Percentiles rank a stretch among this genome's conserved stretches.
phyloP scores from a whole-genome alignment of 2,329 filamentous ascomycete species.

The Trichoderma sp. region DNA sequence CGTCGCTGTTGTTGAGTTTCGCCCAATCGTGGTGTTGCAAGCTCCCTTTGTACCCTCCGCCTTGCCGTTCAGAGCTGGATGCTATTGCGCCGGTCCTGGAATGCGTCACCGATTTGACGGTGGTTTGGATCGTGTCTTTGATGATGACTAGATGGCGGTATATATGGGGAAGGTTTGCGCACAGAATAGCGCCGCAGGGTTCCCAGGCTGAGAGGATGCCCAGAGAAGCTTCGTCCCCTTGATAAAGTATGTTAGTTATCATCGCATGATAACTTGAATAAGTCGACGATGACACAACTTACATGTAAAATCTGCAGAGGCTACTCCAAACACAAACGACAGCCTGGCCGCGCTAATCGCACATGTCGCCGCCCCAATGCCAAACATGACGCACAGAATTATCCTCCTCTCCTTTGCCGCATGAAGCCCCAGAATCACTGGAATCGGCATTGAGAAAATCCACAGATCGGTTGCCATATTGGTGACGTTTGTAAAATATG shows the following conservation, averaged over 20 bases:
- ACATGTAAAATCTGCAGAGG: constrained; percentile 28
- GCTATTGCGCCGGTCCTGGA: constrained; percentile 4
- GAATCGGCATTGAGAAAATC: constrained; percentile 30
- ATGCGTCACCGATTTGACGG: constrained; percentile 6
- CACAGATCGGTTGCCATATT: constrained; percentile 29
- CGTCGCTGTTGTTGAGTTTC: constrained; percentile 6
- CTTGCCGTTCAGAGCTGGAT: constrained; percentile 10
- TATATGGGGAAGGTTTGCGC: constrained; percentile 28
- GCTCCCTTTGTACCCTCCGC: constrained; percentile 3
- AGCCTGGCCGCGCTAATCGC: constrained; percentile 29
- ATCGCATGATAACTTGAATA: not conserved
- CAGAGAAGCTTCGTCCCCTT: constrained; percentile 24
- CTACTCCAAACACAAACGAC: constrained; percentile 28
- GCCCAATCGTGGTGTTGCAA: constrained; percentile 26
- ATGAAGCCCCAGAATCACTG: constrained; percentile 23
- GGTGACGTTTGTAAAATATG: constrained; percentile 29
- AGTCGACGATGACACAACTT: not conserved
- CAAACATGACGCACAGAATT: constrained; percentile 29
- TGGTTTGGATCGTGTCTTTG: not conserved
- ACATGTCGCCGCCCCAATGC: constrained; percentile 30
- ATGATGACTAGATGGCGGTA: constrained; percentile 23
- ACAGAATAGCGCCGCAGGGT: constrained; percentile 30
- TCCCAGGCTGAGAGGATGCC: constrained; percentile 31
- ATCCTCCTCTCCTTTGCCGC: constrained; percentile 23
- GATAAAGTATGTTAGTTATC: not conserved